These are phyloP conservation scores for Talaromyces stipitatus DNA, from an alignment of 495 filamentous ascomycete species.

Conservation along the genomic window DNA sequence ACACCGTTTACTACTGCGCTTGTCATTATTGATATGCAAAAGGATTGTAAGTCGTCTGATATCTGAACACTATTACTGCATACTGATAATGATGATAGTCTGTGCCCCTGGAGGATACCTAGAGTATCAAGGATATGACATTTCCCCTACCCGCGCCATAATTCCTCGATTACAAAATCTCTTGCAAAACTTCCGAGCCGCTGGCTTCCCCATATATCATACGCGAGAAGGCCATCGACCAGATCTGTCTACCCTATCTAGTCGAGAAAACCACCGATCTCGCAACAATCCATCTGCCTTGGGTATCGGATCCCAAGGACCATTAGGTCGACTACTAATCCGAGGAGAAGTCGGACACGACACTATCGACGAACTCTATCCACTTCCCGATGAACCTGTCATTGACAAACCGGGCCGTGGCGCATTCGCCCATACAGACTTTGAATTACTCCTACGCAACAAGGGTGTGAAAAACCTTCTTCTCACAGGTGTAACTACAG, in stretches of 20 bases:
- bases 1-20: slow-evolving; percentile 53
- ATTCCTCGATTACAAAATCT: slow-evolving; percentile 49
- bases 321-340: slow-evolving; percentile 55
- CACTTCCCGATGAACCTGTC: slow-evolving; percentile 47
- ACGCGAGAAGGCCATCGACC: slow-evolving; percentile 62
- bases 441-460: slow-evolving; percentile 51
- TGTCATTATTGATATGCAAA: slow-evolving; percentile 68
- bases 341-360: slow-evolving; percentile 59
- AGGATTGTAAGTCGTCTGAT: slow-evolving; percentile 45
- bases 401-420: slow-evolving; percentile 63
- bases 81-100: slow-evolving; percentile 34
- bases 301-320: slow-evolving; percentile 54
- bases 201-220: slow-evolving; percentile 56
- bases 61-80: slow-evolving; percentile 1
- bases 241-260: slow-evolving; percentile 51
- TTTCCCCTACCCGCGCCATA: slow-evolving; percentile 41
- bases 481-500: slow-evolving; percentile 59
- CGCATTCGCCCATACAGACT: slow-evolving; percentile 61
- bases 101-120: slow-evolving; percentile 53
- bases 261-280: slow-evolving; percentile 48
- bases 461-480: slow-evolving; percentile 61
- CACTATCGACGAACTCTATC: slow-evolving; percentile 51
- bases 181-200: slow-evolving; percentile 48
- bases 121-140: slow-evolving; percentile 51
- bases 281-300: slow-evolving; percentile 45